Percentiles rank a stretch among this genome's conserved stretches.
Evolutionary conservation across 106 monocot genomes (phyloP).

Genomic region (Dendrobium catenatum): DNA sequence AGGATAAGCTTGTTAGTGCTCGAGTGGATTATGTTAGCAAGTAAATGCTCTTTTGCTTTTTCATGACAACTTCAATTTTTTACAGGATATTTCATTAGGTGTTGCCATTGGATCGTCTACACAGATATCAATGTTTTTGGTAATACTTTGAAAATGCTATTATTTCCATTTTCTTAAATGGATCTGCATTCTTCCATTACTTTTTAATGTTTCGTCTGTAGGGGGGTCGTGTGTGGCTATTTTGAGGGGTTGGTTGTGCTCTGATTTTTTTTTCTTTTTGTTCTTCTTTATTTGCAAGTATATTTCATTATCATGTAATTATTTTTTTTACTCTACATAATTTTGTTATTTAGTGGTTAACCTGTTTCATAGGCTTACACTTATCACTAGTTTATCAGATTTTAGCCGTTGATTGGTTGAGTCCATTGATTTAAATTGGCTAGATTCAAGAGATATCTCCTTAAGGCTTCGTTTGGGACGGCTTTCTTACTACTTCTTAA

Average conservation of each 20-base stretch:
- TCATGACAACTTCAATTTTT: not conserved
- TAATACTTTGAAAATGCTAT: conserved; percentile 9
- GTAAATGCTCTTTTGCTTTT: conserved; percentile 1
- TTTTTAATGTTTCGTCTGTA: too few relatives aligned
- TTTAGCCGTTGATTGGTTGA: not conserved
- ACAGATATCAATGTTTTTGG: conserved; percentile 98
- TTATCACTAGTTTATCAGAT: not conserved
- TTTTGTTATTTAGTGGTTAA: not conserved
- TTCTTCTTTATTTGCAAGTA: not conserved
- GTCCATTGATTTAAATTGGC: not conserved
- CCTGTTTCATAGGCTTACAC: not conserved
- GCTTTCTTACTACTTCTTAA: too few relatives aligned
- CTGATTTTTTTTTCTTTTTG: not conserved
- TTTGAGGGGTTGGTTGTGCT: too few relatives aligned
- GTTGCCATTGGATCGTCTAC: conserved; percentile 98
- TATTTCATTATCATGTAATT: not conserved
- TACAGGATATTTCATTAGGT: conserved; percentile 83
- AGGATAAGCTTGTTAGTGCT: conserved; percentile 80
- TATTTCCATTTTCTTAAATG: not conserved
- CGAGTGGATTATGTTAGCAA: not conserved
- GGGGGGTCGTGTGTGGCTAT: too few relatives aligned
- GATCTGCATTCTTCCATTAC: not conserved
- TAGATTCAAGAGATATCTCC: not conserved
- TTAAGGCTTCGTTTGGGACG: too few relatives aligned
- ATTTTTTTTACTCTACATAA: not conserved